Evolutionary conservation across 805 yeast genomes (phyloP).

Genomic region (Brettanomyces nanus): DNA sequence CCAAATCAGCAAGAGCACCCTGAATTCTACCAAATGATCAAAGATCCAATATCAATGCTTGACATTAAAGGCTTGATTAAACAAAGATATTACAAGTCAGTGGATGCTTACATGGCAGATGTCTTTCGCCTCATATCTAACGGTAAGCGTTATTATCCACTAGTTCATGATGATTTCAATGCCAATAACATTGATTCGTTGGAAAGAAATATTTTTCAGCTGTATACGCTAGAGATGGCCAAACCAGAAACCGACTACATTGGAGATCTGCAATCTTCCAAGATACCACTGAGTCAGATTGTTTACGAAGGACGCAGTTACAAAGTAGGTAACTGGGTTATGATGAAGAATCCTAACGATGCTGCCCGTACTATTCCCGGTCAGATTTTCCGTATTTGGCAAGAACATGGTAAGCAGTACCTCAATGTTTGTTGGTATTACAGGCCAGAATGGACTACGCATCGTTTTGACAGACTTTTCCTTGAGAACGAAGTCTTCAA

Average conservation of each 20-base stretch:
- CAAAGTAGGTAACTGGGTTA: conserved; percentile 92
- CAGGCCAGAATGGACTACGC: conserved; percentile 97
- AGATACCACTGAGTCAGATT: conserved; percentile 71
- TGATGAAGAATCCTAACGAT: conserved; percentile 81
- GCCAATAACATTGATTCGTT: conserved; percentile 54
- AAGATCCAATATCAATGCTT: conserved; percentile 58
- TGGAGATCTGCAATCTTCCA: conserved; percentile 42
- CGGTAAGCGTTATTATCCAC: conserved; percentile 54
- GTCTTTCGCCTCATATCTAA: conserved; percentile 67
- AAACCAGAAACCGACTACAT: conserved; percentile 77
- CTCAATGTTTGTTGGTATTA: conserved; percentile 96
- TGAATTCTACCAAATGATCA: conserved; percentile 44
- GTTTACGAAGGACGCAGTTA: conserved; percentile 65
- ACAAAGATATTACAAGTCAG: conserved; percentile 70
- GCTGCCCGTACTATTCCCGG: conserved; percentile 86
- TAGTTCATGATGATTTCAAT: conserved; percentile 41
- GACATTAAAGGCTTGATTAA: conserved; percentile 78
- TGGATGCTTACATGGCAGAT: conserved; percentile 71
- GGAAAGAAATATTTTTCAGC: conserved; percentile 50
- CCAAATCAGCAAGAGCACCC: conserved; percentile 58
- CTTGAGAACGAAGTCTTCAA: conserved; percentile 93
- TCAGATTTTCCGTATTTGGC: conserved; percentile 91
- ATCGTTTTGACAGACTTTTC: conserved; percentile 80
- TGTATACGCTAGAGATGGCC: conserved; percentile 60
- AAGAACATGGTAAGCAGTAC: conserved; percentile 75